Base-by-base conservation (phyloP, 2,329 filamentous ascomycete species). In the Coleophoma eucalyptorum region DNA sequence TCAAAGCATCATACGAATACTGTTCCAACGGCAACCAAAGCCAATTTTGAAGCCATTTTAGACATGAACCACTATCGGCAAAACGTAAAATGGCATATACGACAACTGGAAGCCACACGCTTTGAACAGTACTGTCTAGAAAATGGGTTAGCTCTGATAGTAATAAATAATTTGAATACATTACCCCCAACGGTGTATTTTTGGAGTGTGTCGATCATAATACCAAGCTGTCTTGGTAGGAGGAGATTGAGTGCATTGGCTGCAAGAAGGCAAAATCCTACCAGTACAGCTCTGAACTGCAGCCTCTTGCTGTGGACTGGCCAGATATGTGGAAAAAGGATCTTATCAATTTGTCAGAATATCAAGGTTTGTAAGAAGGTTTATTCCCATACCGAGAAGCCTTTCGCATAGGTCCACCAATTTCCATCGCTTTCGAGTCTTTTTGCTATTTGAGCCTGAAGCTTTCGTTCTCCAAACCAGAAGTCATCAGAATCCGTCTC, bases 321-420 rank as follows among this genome's bases (percentile, higher is more conserved):
- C 82, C 88, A 92, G 18, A 96, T 74, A 62, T 90, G 89, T 0
- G 89, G 89, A 26, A 92, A 73, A 65, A 96, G 86, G 34, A 93
- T 71, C 81, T 86, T 19, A 33, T 12, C 33, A 16, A 34, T 16
- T 37, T 49, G 46, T 52, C 51, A 50, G 37, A 41, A 43, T 16
- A 34, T 26, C 20, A 34, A n/a, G 33, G 12, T 35, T 20, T 1
- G 35, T 26, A 26, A 26, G 26, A 26, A 26, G 16, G 18, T 20
- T 49, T 19, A 11, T 43, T 46, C 20, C 19, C 62, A 65, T 58
- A 72, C 81, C 61, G 76, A 74, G 69, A 91, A 95, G 5, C 85
- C 81, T 62, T 87, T 90, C 26, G 85, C 74, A 62, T 94, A 94
- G 41, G 81, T 80, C 58, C 89, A 78, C 87, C 87, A 93, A 56